phyloP scores from a whole-genome alignment of 306 rosid genomes.

The Dryas drummondii region DNA sequence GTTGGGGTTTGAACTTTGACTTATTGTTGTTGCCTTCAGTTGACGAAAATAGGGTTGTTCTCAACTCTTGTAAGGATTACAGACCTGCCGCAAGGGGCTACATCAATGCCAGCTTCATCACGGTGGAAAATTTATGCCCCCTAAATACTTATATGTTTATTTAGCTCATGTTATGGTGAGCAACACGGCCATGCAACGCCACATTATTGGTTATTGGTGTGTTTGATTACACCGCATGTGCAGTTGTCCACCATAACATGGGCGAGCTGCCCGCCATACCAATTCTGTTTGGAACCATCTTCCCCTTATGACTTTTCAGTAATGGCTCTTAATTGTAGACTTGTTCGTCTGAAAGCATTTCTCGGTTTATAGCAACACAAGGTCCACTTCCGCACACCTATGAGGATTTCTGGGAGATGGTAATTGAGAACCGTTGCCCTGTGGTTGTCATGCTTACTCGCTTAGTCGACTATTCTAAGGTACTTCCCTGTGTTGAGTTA shows the following conservation, averaged over 20 bases:
- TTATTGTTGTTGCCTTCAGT: constrained; percentile 45
- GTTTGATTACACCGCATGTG: too few species aligned
- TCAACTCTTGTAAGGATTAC: constrained; percentile 66
- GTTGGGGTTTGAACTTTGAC: not conserved
- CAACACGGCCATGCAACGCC: too few species aligned
- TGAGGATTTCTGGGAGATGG: constrained; percentile 99
- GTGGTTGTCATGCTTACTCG: constrained; percentile 87
- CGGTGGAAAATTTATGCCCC: constrained; percentile 38
- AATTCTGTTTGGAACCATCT: too few species aligned
- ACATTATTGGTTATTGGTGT: too few species aligned
- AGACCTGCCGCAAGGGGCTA: constrained; percentile 80
- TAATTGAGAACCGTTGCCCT: constrained; percentile 73
- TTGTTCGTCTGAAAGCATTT: constrained; percentile 37
- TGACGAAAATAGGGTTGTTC: constrained; percentile 72
- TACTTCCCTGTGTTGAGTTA: constrained; percentile 25
- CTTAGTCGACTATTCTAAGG: constrained; percentile 32
- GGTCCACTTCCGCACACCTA: constrained; percentile 89
- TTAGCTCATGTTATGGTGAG: not conserved
- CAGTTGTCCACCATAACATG: too few species aligned
- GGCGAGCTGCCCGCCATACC: too few species aligned
- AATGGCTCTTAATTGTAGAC: constrained; percentile 46
- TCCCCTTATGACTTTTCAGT: constrained; percentile 8
- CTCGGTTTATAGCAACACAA: constrained; percentile 90
- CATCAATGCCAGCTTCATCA: constrained; percentile 83
- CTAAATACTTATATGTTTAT: not conserved